A percentile compares a stretch with the other conserved stretches of the same genome.
phyloP scores from a whole-genome alignment of 768 basidiomycete genomes.

The Suillus cothurnatus region DNA sequence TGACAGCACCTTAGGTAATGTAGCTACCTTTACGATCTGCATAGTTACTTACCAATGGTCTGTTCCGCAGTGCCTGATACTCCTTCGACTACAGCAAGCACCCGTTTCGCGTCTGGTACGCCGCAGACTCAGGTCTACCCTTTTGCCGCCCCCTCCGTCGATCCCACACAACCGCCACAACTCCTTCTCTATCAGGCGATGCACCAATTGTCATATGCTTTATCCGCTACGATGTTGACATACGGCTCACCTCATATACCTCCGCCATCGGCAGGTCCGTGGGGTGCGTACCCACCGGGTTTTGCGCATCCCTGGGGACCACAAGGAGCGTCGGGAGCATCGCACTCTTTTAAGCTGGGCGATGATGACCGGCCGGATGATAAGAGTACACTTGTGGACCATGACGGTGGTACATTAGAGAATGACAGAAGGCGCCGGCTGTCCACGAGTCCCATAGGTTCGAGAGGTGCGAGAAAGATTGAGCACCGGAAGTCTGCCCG shows the following conservation, averaged over 20 bases:
- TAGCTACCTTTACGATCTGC: background rate
- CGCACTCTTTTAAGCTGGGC: slow-evolving; percentile 55
- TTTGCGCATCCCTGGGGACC: slow-evolving; percentile 27
- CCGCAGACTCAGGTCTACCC: slow-evolving; percentile 16
- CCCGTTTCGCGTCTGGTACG: background rate
- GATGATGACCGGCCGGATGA: slow-evolving; percentile 12
- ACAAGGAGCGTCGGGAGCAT: slow-evolving; percentile 37
- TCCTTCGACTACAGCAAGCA: slow-evolving; percentile 2
- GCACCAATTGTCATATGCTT: slow-evolving; percentile 42
- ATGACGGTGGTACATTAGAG: slow-evolving; percentile 27
- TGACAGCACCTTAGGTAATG: background rate
- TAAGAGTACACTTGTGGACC: background rate
- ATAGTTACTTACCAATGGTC: background rate
- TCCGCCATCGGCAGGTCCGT: slow-evolving; percentile 4
- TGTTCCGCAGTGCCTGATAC: background rate
- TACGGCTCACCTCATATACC: slow-evolving; percentile 14
- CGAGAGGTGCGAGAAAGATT: slow-evolving; percentile 16
- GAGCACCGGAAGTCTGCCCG: slow-evolving; percentile 9
- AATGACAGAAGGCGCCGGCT: slow-evolving; percentile 5
- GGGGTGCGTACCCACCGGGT: slow-evolving; percentile 16
- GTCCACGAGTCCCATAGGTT: slow-evolving; percentile 16
- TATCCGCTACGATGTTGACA: slow-evolving; percentile 33
- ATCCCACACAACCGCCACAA: slow-evolving; percentile 41
- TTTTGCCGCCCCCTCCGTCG: slow-evolving; percentile 29
- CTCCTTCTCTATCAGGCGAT: slow-evolving; percentile 41